Evolutionary conservation across 83 land plant species (phyloP).

Genomic region (Diphasiastrum complanatum): DNA sequence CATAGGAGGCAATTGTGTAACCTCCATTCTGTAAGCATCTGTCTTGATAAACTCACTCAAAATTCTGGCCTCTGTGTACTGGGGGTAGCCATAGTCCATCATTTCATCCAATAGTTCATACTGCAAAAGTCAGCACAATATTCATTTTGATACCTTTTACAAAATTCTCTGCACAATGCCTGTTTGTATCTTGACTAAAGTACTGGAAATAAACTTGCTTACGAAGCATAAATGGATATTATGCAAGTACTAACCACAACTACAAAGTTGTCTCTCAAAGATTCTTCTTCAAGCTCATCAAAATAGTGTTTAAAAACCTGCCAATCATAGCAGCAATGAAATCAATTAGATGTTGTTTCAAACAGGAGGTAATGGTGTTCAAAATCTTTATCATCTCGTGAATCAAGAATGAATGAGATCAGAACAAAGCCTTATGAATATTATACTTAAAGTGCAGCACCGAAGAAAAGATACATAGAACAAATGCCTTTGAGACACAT

Average conservation of each 20-base stretch:
- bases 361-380: too few species aligned
- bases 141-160: too few species aligned
- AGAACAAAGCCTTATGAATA: too few species aligned
- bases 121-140: slow-evolving; percentile 11
- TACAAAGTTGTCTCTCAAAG: slow-evolving; percentile 92
- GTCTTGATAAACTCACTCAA: slow-evolving; percentile 98
- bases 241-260: slow-evolving; percentile 69
- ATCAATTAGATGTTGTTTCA: too few species aligned
- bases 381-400: too few species aligned
- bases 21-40: slow-evolving; percentile 99
- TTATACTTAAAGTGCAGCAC: too few species aligned
- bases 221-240: background rate
- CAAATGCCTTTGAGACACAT: slow-evolving; percentile 20
- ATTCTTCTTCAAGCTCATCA: slow-evolving; percentile 98
- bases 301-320: slow-evolving; percentile 99
- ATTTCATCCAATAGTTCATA: slow-evolving; percentile 14
- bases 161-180: slow-evolving; percentile 1
- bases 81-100: slow-evolving; percentile 17
- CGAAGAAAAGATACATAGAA: too few species aligned
- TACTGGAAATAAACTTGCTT: background rate
- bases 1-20: slow-evolving; percentile 49
- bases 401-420: too few species aligned
- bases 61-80: slow-evolving; percentile 73
- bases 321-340: background rate
- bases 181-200: background rate